phyloP scores from a whole-genome alignment of 169 alveolate genomes.

The Cyclospora cayetanensis region DNA sequence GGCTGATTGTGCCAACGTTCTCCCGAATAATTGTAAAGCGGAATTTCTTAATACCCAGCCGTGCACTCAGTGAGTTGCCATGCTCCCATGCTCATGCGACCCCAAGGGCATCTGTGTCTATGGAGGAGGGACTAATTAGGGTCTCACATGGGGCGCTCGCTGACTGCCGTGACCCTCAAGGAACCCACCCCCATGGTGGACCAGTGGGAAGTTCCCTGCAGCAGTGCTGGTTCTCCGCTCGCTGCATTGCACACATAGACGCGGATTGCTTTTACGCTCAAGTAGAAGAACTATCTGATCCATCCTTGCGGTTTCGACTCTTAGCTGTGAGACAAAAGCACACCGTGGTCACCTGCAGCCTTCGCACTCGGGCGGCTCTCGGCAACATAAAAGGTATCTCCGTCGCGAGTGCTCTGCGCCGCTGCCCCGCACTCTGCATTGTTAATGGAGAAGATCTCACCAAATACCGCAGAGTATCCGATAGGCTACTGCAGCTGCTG shows the following conservation, averaged over 20 bases:
- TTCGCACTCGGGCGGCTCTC: neutral
- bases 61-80: too few species aligned
- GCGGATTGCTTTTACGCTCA: slow-evolving; percentile 67
- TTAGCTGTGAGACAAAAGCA: slow-evolving; percentile 62
- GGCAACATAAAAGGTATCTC: neutral
- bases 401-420: neutral
- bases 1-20: too few species aligned
- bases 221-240: neutral
- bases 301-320: slow-evolving; percentile 6
- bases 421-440: slow-evolving; percentile 23
- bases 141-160: too few species aligned
- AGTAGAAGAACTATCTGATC: slow-evolving; percentile 51
- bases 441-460: slow-evolving; percentile 55
- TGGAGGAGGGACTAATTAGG: too few species aligned
- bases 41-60: too few species aligned
- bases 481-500: neutral
- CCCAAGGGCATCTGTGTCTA: too few species aligned
- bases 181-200: neutral
- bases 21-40: too few species aligned
- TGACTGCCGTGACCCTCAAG: too few species aligned
- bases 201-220: neutral
- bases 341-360: slow-evolving; percentile 34
- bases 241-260: slow-evolving; percentile 45
- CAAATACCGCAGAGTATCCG: slow-evolving; percentile 20
- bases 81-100: too few species aligned